phyloP scores from a whole-genome alignment of 2,329 filamentous ascomycete genomes.

The Nannizziopsis barbatae region DNA sequence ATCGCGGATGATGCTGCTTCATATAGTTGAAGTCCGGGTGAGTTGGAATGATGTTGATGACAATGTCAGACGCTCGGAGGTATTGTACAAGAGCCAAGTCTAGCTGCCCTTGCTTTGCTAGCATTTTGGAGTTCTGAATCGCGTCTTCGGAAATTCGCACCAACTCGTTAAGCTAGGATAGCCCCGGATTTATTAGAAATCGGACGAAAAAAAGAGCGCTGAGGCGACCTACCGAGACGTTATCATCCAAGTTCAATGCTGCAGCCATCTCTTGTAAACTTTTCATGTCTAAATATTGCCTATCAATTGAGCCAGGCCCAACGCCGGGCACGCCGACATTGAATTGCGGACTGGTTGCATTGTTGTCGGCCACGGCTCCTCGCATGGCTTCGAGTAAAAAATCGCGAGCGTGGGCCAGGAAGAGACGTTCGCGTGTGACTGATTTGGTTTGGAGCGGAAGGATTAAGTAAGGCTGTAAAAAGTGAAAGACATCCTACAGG shows the following conservation, averaged over 20 bases:
- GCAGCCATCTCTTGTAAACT: constrained; percentile 25
- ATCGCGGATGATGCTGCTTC: constrained; percentile 42
- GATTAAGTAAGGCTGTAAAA: neutral
- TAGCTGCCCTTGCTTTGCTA: constrained; percentile 34
- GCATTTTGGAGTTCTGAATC: constrained; percentile 25
- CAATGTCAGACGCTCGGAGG: constrained; percentile 67
- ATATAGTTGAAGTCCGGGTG: constrained; percentile 64
- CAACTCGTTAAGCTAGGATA: constrained; percentile 26
- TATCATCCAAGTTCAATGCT: constrained; percentile 12
- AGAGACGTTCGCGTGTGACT: neutral
- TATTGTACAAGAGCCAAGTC: constrained; percentile 76
- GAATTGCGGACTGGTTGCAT: constrained; percentile 1
- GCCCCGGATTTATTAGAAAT: neutral
- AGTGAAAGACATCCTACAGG: neutral
- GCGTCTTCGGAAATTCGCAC: constrained; percentile 28
- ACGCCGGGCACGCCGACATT: constrained; percentile 7
- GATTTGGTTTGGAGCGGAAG: neutral
- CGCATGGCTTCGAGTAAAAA: neutral
- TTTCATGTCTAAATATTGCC: constrained; percentile 33
- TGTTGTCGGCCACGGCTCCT: constrained; percentile 1
- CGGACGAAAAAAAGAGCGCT: neutral
- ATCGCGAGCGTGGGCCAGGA: neutral
- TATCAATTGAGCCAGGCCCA: constrained; percentile 13
- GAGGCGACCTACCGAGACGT: constrained; percentile 12
- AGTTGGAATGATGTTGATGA: constrained; percentile 61